phyloP scores from a whole-genome alignment of 257 asterid species.

The Phtheirospermum japonicum region DNA sequence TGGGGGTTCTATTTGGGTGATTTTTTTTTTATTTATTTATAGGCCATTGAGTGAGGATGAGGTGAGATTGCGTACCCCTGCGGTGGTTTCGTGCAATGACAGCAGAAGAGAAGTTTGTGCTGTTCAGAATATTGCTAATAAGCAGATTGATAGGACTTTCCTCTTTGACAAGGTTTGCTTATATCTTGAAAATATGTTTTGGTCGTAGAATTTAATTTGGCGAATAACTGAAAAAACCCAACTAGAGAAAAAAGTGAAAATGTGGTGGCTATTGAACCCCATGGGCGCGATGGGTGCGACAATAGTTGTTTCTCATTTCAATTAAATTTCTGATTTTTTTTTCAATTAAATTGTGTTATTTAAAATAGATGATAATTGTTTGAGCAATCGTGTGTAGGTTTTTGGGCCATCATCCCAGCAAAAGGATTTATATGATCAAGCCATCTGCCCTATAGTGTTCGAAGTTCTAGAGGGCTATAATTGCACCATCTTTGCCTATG shows the following conservation, averaged over 20 bases:
- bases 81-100: conserved; percentile 84
- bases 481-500: conserved; percentile 98
- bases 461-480: conserved; percentile 98
- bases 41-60: conserved; percentile 98
- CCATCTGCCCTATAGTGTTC: conserved; percentile 82
- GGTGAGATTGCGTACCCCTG: conserved; percentile 72
- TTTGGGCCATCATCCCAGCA: conserved; percentile 92
- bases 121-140: conserved; percentile 92
- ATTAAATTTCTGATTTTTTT: not conserved
- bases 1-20: not conserved
- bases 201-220: conserved; percentile 11
- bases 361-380: not conserved
- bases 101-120: conserved; percentile 88
- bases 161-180: conserved; percentile 77
- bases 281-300: too few species aligned
- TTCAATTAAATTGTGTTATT: not conserved
- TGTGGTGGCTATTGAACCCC: not conserved
- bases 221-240: not conserved
- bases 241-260: not conserved
- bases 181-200: not conserved
- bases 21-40: not conserved
- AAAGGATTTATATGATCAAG: conserved; percentile 83
- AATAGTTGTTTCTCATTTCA: too few species aligned
- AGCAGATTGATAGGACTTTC: conserved; percentile 96
- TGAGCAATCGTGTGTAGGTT: conserved; percentile 48